phyloP scores from a whole-genome alignment of 192 early-diverging fungal genomes.

The Phlyctochytrium bullatum region DNA sequence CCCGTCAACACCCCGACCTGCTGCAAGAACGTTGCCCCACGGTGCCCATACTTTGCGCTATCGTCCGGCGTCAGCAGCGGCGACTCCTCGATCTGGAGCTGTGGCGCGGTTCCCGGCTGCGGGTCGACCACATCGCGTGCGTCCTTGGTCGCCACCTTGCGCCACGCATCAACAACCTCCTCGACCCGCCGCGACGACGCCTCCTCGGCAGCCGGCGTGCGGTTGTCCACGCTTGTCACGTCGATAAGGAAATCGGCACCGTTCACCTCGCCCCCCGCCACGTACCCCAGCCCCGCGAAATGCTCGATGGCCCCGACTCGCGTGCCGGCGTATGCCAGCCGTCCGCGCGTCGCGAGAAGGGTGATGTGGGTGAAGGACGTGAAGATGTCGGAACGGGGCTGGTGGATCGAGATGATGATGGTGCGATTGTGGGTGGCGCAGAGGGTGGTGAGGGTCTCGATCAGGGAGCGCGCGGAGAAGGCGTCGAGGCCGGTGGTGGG shows the following conservation, averaged over 20 bases:
- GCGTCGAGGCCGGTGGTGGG: constrained; percentile 66
- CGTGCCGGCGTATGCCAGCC: constrained; percentile 65
- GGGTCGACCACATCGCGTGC: not conserved
- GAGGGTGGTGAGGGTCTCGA: constrained; percentile 53
- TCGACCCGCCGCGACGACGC: not conserved
- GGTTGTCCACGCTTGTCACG: constrained; percentile 44
- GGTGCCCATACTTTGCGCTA: not conserved
- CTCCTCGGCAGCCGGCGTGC: constrained; percentile 26
- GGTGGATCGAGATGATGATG: constrained; percentile 85
- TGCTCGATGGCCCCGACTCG: constrained; percentile 24
- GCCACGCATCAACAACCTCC: not conserved
- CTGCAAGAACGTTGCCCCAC: constrained; percentile 5
- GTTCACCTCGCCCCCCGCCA: constrained; percentile 51
- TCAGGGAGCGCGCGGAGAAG: constrained; percentile 61
- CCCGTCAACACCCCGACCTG: constrained; percentile 32
- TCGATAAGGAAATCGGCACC: constrained; percentile 71
- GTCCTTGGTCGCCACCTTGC: not conserved
- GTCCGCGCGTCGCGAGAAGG: constrained; percentile 56
- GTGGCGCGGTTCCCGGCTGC: not conserved
- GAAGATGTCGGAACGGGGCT: constrained; percentile 79
- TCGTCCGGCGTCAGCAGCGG: no score
- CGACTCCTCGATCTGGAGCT: not conserved
- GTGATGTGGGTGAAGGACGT: constrained; percentile 77
- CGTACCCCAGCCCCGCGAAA: constrained; percentile 54
- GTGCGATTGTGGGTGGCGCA: constrained; percentile 37